Evolutionary conservation across 345 rosid species (phyloP).

Genomic region (Nephelium lappaceum): DNA sequence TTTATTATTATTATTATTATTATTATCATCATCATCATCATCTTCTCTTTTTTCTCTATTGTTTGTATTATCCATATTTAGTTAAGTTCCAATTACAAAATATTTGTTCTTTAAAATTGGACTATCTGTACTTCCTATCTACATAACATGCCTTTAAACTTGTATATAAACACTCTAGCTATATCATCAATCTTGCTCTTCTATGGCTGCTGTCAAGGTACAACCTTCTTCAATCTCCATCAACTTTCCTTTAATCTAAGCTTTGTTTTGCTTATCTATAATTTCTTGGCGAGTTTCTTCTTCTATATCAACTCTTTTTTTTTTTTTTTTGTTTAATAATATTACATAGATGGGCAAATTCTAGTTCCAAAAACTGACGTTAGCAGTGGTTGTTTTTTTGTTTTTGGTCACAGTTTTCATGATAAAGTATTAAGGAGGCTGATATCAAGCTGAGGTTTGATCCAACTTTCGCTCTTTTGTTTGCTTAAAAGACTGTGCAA

Average conservation of each 20-base stretch:
- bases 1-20: no score
- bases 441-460: constrained; percentile 30
- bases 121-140: constrained; percentile 29
- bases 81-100: constrained; percentile 20
- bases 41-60: constrained; percentile 2
- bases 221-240: no score
- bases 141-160: constrained; percentile 34
- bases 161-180: constrained; percentile 11
- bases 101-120: constrained; percentile 14
- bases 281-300: not conserved
- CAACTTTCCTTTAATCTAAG: no score
- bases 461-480: constrained; percentile 10
- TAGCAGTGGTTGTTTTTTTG: constrained; percentile 27
- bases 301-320: constrained; percentile 15
- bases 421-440: constrained; percentile 31
- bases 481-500: constrained; percentile 11
- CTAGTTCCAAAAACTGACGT: constrained; percentile 45
- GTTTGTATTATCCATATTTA: constrained; percentile 6
- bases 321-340: constrained; percentile 7
- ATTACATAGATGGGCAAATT: constrained; percentile 20
- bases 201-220: not conserved
- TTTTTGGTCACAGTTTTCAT: constrained; percentile 39
- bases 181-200: constrained; percentile 25
- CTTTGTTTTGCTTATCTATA: no score
- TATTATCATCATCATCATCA: not conserved